Evolutionary conservation across 306 rosid genomes (phyloP).

Genomic region (Medicago arabica): DNA sequence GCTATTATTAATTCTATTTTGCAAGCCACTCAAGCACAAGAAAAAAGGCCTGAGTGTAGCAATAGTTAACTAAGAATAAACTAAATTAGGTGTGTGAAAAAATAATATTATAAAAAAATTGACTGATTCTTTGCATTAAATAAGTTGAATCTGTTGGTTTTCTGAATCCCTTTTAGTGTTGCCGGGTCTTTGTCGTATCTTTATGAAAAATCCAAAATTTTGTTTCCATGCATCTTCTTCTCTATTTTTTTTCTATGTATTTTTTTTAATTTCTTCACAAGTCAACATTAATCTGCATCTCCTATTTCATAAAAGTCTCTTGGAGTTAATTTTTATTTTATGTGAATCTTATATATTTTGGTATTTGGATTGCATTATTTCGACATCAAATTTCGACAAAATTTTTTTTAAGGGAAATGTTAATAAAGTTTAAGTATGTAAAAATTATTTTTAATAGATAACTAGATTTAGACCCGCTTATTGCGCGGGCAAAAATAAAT

Average conservation of each 20-base stretch:
- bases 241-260: background rate
- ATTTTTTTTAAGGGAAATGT: too few relatives aligned
- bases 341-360: background rate
- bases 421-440: too few relatives aligned
- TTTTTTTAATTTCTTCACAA: background rate
- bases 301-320: background rate
- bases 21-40: constrained; percentile 37
- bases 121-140: constrained; percentile 36
- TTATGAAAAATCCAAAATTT: background rate
- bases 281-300: background rate
- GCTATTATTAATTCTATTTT: constrained; percentile 7
- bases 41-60: constrained; percentile 41
- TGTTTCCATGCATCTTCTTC: background rate
- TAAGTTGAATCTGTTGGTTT: background rate
- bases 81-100: background rate
- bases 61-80: constrained; percentile 11
- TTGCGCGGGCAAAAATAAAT: too few relatives aligned
- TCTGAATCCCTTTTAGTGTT: background rate
- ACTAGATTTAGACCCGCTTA: too few relatives aligned
- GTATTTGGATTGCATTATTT: too few relatives aligned
- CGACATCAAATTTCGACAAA: too few relatives aligned
- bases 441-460: too few relatives aligned
- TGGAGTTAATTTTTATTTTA: background rate
- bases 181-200: constrained; percentile 14
- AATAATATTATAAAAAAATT: background rate